A percentile compares a stretch with the other conserved stretches of the same genome.
Conservation (phyloP, 768 basidiomycete species). For the Suillus clintonianus region DNA sequence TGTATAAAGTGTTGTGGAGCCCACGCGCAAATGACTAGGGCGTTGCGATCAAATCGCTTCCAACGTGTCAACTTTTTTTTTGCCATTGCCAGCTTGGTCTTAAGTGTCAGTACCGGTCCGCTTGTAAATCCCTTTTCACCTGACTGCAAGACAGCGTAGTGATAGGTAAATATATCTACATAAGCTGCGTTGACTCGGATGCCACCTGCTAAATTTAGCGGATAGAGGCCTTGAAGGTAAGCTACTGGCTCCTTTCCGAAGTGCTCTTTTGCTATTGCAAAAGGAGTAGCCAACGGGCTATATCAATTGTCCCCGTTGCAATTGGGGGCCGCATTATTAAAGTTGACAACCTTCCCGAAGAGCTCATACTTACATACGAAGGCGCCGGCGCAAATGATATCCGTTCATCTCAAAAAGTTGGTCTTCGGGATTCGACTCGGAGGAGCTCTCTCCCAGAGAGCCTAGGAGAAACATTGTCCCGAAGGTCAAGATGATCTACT, state of each 20-base stretch:
- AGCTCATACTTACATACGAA: conserved; percentile 13
- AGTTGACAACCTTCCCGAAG: conserved; percentile 7
- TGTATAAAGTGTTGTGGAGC: background rate
- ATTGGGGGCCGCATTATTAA: conserved; percentile 3
- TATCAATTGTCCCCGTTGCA: background rate
- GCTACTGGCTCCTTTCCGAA: background rate
- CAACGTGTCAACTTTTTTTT: conserved; percentile 5
- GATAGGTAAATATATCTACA: background rate
- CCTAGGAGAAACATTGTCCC: conserved; percentile 10
- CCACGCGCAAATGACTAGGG: background rate
- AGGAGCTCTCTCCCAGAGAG: background rate
- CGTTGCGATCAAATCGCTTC: background rate
- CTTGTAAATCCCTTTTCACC: background rate
- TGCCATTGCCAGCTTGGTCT: background rate
- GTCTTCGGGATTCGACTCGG: conserved; percentile 5
- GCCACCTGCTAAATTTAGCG: background rate
- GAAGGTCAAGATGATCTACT: conserved; percentile 8
- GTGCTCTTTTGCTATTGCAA: background rate
- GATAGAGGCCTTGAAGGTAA: background rate
- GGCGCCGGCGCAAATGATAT: background rate
- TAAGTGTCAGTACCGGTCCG: background rate
- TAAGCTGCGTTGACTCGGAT: background rate
- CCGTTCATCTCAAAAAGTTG: background rate
- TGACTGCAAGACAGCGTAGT: too few species aligned
- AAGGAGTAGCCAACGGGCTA: background rate